These are phyloP conservation scores for Parascedosporium putredinis DNA, from an alignment of 2,329 filamentous ascomycete species.

Conservation along the genomic window DNA sequence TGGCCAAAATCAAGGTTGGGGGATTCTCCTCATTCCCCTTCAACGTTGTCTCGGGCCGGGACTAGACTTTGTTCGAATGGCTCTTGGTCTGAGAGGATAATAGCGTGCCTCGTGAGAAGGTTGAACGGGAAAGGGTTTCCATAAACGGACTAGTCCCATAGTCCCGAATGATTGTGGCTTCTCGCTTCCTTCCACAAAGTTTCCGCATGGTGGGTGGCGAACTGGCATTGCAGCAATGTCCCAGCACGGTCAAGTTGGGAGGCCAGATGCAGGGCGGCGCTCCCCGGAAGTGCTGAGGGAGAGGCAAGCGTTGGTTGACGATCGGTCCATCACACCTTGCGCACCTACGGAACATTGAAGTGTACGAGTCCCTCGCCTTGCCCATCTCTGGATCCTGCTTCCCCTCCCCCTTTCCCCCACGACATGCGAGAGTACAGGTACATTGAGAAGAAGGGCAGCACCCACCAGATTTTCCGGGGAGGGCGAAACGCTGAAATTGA, in stretches of 20 bases:
- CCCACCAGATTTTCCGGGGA: no score
- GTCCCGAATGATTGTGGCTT: constrained; percentile 7
- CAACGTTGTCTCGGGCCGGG: not conserved
- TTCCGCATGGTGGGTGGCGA: constrained; percentile 6
- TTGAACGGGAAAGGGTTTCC: constrained; percentile 6
- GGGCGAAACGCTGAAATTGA: no score
- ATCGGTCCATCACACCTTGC: not conserved
- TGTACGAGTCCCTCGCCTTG: no score
- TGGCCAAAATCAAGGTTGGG: no score
- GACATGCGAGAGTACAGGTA: no score
- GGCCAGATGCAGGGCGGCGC: constrained; percentile 1
- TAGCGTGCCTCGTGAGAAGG: not conserved
- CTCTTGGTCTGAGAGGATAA: not conserved
- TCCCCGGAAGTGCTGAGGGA: not conserved
- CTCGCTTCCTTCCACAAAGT: constrained; percentile 6
- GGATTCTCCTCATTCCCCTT: not conserved
- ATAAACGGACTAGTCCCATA: constrained; percentile 6
- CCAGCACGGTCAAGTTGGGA: constrained; percentile 1
- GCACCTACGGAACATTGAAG: no score
- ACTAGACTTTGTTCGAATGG: not conserved
- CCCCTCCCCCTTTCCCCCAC: no score
- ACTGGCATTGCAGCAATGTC: constrained; percentile 3
- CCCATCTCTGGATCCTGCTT: no score
- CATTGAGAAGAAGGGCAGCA: no score
- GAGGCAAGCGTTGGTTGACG: not conserved